Conservation (phyloP, 768 basidiomycete species). For the Amanita inopinata region DNA sequence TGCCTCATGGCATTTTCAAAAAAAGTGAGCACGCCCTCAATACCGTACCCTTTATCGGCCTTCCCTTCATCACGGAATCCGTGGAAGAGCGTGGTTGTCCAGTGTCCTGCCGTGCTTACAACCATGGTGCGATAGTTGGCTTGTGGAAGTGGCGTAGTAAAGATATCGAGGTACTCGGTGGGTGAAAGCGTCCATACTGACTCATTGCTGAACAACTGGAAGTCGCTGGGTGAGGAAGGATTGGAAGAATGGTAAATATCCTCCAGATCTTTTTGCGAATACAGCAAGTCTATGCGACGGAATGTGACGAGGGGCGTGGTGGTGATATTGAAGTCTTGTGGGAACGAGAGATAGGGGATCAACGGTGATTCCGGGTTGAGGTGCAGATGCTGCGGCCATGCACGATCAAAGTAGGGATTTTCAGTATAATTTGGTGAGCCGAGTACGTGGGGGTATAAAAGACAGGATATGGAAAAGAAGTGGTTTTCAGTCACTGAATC, state of each 20-base stretch:
- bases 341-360: conserved; percentile 31
- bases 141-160: conserved; percentile 36
- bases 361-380: conserved; percentile 48
- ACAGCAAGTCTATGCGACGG: conserved; percentile 53
- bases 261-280: conserved; percentile 37
- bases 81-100: conserved; percentile 49
- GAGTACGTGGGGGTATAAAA: conserved; percentile 55
- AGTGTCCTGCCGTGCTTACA: conserved; percentile 59
- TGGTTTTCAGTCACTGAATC: conserved; percentile 67
- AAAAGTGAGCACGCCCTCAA: conserved; percentile 44
- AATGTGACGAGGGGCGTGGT: conserved; percentile 56
- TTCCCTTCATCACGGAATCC: conserved; percentile 19
- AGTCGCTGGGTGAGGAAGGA: conserved; percentile 18
- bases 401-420: conserved; percentile 48
- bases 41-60: conserved; percentile 32
- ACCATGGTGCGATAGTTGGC: conserved; percentile 53
- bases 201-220: conserved; percentile 48
- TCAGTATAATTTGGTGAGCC: conserved; percentile 54
- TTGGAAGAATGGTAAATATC: conserved; percentile 31
- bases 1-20: conserved; percentile 46
- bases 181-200: conserved; percentile 42
- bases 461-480: conserved; percentile 64
- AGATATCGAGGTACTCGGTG: conserved; percentile 40
- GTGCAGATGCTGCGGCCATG: conserved; percentile 56
- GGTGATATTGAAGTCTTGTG: conserved; percentile 42